Percentiles rank a stretch among this genome's conserved stretches.
phyloP scores from a whole-genome alignment of 495 filamentous ascomycete species.

The Penicillium verhagenii region DNA sequence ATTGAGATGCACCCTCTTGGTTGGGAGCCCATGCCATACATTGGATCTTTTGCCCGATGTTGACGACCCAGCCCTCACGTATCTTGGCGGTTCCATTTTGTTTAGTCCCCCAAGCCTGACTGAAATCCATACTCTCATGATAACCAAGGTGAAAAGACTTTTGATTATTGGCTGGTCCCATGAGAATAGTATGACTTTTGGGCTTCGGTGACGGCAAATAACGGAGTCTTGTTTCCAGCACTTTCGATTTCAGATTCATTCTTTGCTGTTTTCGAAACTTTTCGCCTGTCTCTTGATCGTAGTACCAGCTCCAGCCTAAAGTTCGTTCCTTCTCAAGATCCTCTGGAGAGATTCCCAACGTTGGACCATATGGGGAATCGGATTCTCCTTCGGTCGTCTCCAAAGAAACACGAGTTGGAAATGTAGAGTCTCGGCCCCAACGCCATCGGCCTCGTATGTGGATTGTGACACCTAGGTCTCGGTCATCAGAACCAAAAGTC shows the following conservation, averaged over 20 bases:
- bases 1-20: constrained; percentile 50
- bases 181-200: constrained; percentile 44
- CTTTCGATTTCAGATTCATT: constrained; percentile 23
- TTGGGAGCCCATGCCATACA: constrained; percentile 60
- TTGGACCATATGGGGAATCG: constrained; percentile 43
- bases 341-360: constrained; percentile 38
- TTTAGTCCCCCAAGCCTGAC: constrained; percentile 40
- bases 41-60: constrained; percentile 51
- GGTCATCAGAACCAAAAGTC: constrained; percentile 45
- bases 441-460: constrained; percentile 49
- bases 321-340: constrained; percentile 43
- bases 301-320: constrained; percentile 58
- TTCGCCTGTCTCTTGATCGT: constrained; percentile 34
- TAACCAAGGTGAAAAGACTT: constrained; percentile 37
- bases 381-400: constrained; percentile 21
- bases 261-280: constrained; percentile 41
- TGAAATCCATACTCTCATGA: constrained; percentile 42
- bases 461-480: constrained; percentile 45
- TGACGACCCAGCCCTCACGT: constrained; percentile 58
- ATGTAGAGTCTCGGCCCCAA: constrained; percentile 43
- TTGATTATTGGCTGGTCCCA: constrained; percentile 51
- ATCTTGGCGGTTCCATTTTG: constrained; percentile 14
- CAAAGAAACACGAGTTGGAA: constrained; percentile 46
- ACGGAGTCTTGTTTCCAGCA: constrained; percentile 21
- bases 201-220: constrained; percentile 43